Conservation (phyloP, 768 basidiomycete genomes). For the Megacollybia marginata region DNA sequence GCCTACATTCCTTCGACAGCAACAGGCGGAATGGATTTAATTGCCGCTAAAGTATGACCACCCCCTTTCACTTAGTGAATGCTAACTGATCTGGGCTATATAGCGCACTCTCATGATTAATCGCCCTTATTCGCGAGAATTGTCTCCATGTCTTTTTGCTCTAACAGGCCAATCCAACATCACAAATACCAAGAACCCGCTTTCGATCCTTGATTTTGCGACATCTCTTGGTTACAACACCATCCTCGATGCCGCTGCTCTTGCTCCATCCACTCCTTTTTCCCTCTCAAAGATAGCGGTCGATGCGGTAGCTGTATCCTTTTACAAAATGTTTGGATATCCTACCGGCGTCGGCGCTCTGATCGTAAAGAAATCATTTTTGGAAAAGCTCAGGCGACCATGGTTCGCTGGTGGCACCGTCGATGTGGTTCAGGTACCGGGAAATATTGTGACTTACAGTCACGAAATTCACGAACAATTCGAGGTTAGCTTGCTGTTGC, state of each 20-base stretch:
- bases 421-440: slow-evolving; percentile 78
- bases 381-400: slow-evolving; percentile 53
- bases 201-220: slow-evolving; percentile 60
- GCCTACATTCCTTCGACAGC: slow-evolving; percentile 59
- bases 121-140: slow-evolving; percentile 34
- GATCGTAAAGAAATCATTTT: slow-evolving; percentile 63
- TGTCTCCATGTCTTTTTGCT: slow-evolving; percentile 57
- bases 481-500: slow-evolving; percentile 43
- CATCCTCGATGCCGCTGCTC: slow-evolving; percentile 76
- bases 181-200: slow-evolving; percentile 63
- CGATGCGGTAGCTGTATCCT: slow-evolving; percentile 78
- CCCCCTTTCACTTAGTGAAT: not conserved
- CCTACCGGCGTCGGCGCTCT: slow-evolving; percentile 82
- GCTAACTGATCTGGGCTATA: slow-evolving; percentile 4
- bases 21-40: slow-evolving; percentile 56
- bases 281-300: slow-evolving; percentile 60
- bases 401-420: slow-evolving; percentile 87
- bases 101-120: slow-evolving; percentile 51
- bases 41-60: slow-evolving; percentile 48
- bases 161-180: slow-evolving; percentile 81
- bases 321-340: slow-evolving; percentile 89
- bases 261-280: slow-evolving; percentile 65
- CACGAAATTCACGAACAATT: slow-evolving; percentile 62
- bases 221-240: slow-evolving; percentile 64
- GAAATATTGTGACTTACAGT: slow-evolving; percentile 55